Evolutionary conservation across 495 filamentous ascomycete species (phyloP), one percentile per base, ranked within the genome.

Genomic region (Hamigera avellanea): DNA sequence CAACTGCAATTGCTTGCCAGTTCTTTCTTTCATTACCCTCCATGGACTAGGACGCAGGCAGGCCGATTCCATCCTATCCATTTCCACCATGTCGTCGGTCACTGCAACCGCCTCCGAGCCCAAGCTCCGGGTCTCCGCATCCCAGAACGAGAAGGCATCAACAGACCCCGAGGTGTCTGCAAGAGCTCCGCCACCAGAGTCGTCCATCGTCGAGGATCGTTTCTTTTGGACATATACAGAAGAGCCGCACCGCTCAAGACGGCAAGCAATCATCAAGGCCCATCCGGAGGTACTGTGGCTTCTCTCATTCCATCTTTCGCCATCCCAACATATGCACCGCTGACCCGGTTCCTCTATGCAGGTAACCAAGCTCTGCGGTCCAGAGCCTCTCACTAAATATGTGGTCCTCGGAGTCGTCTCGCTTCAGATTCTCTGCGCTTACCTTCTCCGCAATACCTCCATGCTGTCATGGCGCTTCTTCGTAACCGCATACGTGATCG

Each of bases 161-260:
- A 26, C 33, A 42, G 38, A 48, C 21, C 32, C 27, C 45, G 48
- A 41, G 10, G 19, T 40, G 7, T 56, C 57, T 7, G 18, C 42
- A 27, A 46, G 57, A 49, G 50, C 54, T 32, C 37, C 58, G 18
- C 57, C 62, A 28, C 59, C 59, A 27, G 54, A 56, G 33, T 23
- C 41, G 28, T 56, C 57, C 15, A 37, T 52, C 6, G 59, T 64
- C 17, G 56, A 70, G 8, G 71, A 80, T 43, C 58, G 66, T 27
- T 82, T 82, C 61, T 80, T 86, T 59, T 94, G 93, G 93, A 94
- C 93, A 18, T 95, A 96, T 48, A 95, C 91, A 7, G 93, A 99
- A 62, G 93, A 99, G 62, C 93, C 93, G 29, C 93, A 99, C 61
- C 75, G 86, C 41, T 89, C 91, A 27, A 64, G 93, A 50, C 72